Evolutionary conservation across 116 monocot species (phyloP).

Genomic region (Phalaenopsis hybrid): DNA sequence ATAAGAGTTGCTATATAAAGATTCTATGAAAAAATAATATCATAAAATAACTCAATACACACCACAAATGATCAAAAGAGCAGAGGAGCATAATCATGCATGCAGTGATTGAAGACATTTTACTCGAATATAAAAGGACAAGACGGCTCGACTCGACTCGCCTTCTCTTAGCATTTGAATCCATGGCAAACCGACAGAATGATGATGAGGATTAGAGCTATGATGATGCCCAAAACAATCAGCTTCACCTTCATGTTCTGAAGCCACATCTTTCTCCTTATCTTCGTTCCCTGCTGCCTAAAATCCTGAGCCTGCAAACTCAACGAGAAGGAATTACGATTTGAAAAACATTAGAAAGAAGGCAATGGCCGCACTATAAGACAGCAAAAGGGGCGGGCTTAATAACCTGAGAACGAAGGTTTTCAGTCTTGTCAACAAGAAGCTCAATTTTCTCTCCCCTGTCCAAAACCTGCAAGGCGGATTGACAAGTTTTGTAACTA

Average conservation of each 20-base stretch:
- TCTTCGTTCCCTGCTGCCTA: slow-evolving; percentile 51
- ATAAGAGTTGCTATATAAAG: not conserved
- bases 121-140: not conserved
- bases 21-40: not conserved
- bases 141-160: not conserved
- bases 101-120: no score
- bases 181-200: slow-evolving; percentile 66
- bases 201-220: slow-evolving; percentile 73
- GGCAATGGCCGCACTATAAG: no score
- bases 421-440: slow-evolving; percentile 21
- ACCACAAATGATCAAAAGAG: not conserved
- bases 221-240: slow-evolving; percentile 63
- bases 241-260: slow-evolving; percentile 92
- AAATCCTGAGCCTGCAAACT: slow-evolving; percentile 65
- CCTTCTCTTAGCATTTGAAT: slow-evolving; percentile 43
- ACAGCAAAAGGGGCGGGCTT: not conserved
- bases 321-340: not conserved
- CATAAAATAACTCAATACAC: not conserved
- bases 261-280: slow-evolving; percentile 78
- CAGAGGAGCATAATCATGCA: not conserved
- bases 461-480: slow-evolving; percentile 16
- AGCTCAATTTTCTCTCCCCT: slow-evolving; percentile 23
- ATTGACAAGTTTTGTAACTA: not conserved
- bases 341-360: no score
- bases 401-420: slow-evolving; percentile 13